A percentile compares a stretch with the other conserved stretches of the same genome.
These are phyloP conservation scores for Magnolia kwangsiensis DNA, from an alignment of 164 flowering plant genomes.

Conservation along the genomic window DNA sequence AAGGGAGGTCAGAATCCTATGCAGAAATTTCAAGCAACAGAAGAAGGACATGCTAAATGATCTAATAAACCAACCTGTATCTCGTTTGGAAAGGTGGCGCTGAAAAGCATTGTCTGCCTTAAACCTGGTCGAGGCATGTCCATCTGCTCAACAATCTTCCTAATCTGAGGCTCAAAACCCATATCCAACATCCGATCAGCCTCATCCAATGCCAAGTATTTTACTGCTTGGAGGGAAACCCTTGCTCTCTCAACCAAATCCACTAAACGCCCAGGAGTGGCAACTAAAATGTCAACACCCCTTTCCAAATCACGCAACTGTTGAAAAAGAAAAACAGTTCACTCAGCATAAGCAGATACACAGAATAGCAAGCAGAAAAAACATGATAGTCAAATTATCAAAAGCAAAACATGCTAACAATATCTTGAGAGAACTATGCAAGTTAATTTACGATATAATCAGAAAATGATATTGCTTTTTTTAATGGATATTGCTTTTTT, in stretches of 20 bases:
- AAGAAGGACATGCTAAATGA: not conserved
- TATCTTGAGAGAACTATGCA: not conserved
- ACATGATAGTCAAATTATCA: not conserved
- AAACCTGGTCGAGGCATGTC: constrained; percentile 52
- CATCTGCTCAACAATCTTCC: constrained; percentile 55
- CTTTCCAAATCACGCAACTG: constrained; percentile 51
- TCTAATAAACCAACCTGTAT: constrained; percentile 38
- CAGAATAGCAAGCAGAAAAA: not conserved
- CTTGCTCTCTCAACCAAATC: constrained; percentile 59
- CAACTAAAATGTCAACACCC: constrained; percentile 69
- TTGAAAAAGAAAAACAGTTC: not conserved
- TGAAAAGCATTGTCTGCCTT: constrained; percentile 64
- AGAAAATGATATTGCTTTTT: too few relatives aligned
- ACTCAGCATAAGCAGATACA: not conserved
- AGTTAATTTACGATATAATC: too few relatives aligned
- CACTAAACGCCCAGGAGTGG: constrained; percentile 67
- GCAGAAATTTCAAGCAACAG: not conserved
- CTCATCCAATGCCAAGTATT: constrained; percentile 58
- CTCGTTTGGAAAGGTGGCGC: constrained; percentile 69
- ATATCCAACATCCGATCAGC: constrained; percentile 70
- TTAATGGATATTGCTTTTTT: too few relatives aligned
- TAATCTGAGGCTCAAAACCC: constrained; percentile 69
- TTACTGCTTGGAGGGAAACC: constrained; percentile 47
- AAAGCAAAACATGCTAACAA: not conserved
- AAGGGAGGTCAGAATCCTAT: not conserved